Base-by-base conservation (phyloP, 805 yeast genomes). In the Candida pini region DNA sequence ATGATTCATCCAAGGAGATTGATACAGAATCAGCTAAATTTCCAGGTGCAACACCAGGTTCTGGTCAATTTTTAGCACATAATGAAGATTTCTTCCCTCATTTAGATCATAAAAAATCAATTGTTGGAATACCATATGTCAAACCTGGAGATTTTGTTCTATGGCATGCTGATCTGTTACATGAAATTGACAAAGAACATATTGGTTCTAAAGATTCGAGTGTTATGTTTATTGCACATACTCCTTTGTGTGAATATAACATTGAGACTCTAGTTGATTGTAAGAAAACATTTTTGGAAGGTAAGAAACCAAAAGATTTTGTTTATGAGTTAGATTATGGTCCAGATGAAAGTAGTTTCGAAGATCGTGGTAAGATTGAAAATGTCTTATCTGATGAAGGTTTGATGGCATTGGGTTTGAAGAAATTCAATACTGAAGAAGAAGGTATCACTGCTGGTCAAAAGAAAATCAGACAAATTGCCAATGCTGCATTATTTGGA, bases 141-240 rank as follows among this genome's bases (percentile, higher is more conserved):
- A 33, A 56, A 2, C 58, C 67, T 9, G 73, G 73, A 5, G 71
- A 66, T 44, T 54, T 50, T 38, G 67, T 68, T 1, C 58, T 60
- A 34, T 67, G 71, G 70, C 71, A 67, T 36, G 50, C 62, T 34
- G 71, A 67, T 40, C 31, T 55, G 31, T 51, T 59, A 17, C 73
- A 68, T 41, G 61, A 62, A 9, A 69, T 68, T 18, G 71, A 68
- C 34, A 39, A 49, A 14, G 54, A 44, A 4, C 68, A 63, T 38
- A 36, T 35, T 6, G 69, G 70, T 6, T 23, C 24, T 3, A 22
- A 33, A 7, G 64, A 63, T 38, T 63, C 73, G 4, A 50, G 63
- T 7, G 72, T 66, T 5, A 40, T 65, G 38, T 68, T 57, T 41
- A 53, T 56, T 34, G 64, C 68, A 2, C 53, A 58, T 2, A 49